These are phyloP conservation scores for Oryza australiensis DNA, from an alignment of 176 grass and related monocot genomes.

Conservation along the genomic window DNA sequence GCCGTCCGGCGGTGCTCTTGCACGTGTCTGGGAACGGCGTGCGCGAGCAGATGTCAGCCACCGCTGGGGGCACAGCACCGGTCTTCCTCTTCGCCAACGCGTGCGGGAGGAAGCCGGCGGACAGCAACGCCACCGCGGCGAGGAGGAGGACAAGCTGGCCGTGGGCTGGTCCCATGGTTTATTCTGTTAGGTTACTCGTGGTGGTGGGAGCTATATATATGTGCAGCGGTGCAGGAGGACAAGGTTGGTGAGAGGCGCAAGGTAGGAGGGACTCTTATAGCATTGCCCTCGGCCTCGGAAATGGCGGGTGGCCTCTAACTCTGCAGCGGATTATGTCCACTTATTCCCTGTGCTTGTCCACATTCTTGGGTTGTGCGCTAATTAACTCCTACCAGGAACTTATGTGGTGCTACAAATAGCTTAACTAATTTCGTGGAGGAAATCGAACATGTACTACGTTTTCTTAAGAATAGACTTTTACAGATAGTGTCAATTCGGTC, in stretches of 20 bases:
- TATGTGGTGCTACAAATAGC: constrained; percentile 12
- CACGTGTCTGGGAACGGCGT: constrained; percentile 46
- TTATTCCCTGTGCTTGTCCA: background rate
- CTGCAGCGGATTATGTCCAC: background rate
- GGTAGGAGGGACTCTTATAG: constrained; percentile 17
- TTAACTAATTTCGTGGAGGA: background rate
- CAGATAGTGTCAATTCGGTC: no score
- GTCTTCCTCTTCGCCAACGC: background rate
- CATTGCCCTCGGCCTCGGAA: background rate
- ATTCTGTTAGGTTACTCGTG: background rate
- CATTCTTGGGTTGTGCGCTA: background rate
- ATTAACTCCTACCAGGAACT: background rate
- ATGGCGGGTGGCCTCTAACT: constrained; percentile 26
- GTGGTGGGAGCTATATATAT: background rate
- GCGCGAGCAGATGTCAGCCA: constrained; percentile 16
- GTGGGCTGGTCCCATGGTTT: constrained; percentile 35
- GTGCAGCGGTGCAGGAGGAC: background rate
- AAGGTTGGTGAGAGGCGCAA: background rate
- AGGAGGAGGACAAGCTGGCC: constrained; percentile 19
- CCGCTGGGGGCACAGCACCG: background rate
- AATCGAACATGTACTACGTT: no score
- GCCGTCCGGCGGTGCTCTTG: constrained; percentile 34
- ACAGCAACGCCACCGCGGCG: constrained; percentile 23
- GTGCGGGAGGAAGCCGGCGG: background rate
- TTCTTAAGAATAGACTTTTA: no score